These are phyloP conservation scores for Stemphylium beticola DNA, from an alignment of 2,329 filamentous ascomycete species.

Conservation along the genomic window DNA sequence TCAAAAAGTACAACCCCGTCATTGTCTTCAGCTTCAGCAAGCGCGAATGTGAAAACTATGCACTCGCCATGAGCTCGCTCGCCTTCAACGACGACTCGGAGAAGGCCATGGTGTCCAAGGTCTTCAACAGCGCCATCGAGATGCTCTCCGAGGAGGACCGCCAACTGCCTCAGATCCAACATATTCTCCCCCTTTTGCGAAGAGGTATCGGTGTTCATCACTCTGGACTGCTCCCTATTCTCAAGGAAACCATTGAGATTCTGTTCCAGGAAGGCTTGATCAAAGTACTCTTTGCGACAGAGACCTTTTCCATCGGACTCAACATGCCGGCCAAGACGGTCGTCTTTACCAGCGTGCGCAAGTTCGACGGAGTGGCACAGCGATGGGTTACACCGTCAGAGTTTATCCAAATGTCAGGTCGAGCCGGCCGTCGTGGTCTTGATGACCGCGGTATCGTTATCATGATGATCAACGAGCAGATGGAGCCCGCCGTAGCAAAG, in stretches of 20 bases:
- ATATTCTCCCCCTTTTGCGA: conserved; percentile 85
- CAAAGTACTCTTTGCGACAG: conserved; percentile 96
- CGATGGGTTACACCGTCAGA: conserved; percentile 92
- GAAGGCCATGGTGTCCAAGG: conserved; percentile 90
- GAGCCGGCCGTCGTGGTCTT: conserved; percentile 93
- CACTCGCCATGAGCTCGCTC: conserved; percentile 82
- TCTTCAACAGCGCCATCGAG: conserved; percentile 92
- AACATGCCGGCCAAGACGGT: conserved; percentile 99
- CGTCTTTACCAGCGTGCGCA: conserved; percentile 95
- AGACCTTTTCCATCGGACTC: conserved; percentile 97
- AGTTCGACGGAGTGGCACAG: conserved; percentile 83
- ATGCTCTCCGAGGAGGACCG: conserved; percentile 92
- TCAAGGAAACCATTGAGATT: conserved; percentile 99
- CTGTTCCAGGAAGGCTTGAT: conserved; percentile 97
- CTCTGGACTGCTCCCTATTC: conserved; percentile 89
- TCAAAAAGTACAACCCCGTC: conserved; percentile 95
- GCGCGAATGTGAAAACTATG: conserved; percentile 90
- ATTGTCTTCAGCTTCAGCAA: conserved; percentile 99
- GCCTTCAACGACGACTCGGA: conserved; percentile 97
- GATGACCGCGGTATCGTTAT: conserved; percentile 98
- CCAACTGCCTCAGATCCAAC: conserved; percentile 84
- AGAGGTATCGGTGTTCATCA: conserved; percentile 97
- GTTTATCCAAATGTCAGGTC: conserved; percentile 98
- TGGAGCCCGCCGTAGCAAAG: conserved; percentile 93
- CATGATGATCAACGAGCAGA: conserved; percentile 98